A percentile compares a stretch with the other conserved stretches of the same genome.
phyloP scores from a whole-genome alignment of 306 rosid species.

The Alnus rubra region DNA sequence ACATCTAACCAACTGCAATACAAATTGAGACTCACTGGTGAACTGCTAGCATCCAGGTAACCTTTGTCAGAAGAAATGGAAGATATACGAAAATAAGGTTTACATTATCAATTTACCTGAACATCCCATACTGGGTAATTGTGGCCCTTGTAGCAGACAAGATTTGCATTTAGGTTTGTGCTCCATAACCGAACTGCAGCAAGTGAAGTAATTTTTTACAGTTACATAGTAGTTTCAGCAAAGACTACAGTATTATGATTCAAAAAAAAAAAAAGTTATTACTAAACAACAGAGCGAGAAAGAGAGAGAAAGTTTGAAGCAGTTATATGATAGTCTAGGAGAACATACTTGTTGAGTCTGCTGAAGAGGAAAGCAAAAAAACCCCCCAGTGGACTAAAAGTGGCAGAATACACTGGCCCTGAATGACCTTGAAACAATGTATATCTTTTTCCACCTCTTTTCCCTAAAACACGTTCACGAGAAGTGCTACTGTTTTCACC shows the following conservation, averaged over 20 bases:
- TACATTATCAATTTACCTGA: constrained; percentile 55
- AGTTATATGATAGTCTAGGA: constrained; percentile 18
- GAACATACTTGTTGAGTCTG: constrained; percentile 81
- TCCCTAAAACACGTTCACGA: constrained; percentile 55
- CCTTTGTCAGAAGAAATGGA: constrained; percentile 17
- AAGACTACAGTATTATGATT: not conserved
- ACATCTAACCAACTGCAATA: not conserved
- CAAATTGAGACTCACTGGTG: not conserved
- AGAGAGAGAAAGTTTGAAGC: not conserved
- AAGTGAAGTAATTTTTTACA: constrained; percentile 27
- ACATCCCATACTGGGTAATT: constrained; percentile 99
- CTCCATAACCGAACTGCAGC: constrained; percentile 93
- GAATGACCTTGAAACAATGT: constrained; percentile 95
- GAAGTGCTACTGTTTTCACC: constrained; percentile 65
- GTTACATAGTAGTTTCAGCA: not conserved
- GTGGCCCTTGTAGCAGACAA: constrained; percentile 98
- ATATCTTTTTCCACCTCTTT: constrained; percentile 62
- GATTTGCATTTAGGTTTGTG: constrained; percentile 81
- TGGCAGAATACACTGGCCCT: constrained; percentile 88
- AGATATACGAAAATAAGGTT: constrained; percentile 15
- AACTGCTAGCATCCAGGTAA: not conserved
- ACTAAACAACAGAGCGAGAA: constrained; percentile 20
- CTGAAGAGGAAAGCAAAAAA: constrained; percentile 86
- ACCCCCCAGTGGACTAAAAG: constrained; percentile 89
- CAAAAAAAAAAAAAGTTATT: constrained; percentile 12